Conservation (phyloP, 2,329 filamentous ascomycete genomes). For the Penicillium frequentans region DNA sequence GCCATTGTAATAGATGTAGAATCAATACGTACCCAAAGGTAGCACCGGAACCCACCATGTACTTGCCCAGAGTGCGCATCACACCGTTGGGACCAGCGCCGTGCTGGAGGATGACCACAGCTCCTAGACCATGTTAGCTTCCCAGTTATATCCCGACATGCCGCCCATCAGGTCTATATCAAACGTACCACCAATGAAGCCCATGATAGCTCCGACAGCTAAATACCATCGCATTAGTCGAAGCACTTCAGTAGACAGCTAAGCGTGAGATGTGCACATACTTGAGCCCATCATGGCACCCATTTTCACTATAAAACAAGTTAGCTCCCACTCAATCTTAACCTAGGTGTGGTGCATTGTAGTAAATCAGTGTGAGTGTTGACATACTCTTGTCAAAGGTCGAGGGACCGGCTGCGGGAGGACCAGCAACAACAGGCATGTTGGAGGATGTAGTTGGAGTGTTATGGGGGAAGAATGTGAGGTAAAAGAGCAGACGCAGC, state of each 20-base stretch:
- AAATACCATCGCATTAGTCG: slow-evolving; percentile 20
- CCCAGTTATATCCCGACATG: too few relatives aligned
- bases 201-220: slow-evolving; percentile 96
- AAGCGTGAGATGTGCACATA: slow-evolving; percentile 56
- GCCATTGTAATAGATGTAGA: background rate
- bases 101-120: slow-evolving; percentile 92
- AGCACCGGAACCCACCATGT: slow-evolving; percentile 91
- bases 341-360: background rate
- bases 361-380: slow-evolving; percentile 12
- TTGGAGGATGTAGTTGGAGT: slow-evolving; percentile 17
- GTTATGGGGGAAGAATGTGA: background rate
- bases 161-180: background rate
- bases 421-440: slow-evolving; percentile 60
- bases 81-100: slow-evolving; percentile 91
- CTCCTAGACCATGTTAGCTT: slow-evolving; percentile 56
- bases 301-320: slow-evolving; percentile 75
- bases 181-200: slow-evolving; percentile 86
- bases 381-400: slow-evolving; percentile 69
- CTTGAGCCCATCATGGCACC: slow-evolving; percentile 97
- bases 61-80: slow-evolving; percentile 91
- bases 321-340: slow-evolving; percentile 26
- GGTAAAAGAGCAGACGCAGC: background rate
- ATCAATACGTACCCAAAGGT: slow-evolving; percentile 77
- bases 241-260: slow-evolving; percentile 1
- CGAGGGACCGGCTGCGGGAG: slow-evolving; percentile 57